These are phyloP conservation scores for Apiospora arundinis DNA, from an alignment of 2,329 filamentous ascomycete genomes.

Conservation along the genomic window DNA sequence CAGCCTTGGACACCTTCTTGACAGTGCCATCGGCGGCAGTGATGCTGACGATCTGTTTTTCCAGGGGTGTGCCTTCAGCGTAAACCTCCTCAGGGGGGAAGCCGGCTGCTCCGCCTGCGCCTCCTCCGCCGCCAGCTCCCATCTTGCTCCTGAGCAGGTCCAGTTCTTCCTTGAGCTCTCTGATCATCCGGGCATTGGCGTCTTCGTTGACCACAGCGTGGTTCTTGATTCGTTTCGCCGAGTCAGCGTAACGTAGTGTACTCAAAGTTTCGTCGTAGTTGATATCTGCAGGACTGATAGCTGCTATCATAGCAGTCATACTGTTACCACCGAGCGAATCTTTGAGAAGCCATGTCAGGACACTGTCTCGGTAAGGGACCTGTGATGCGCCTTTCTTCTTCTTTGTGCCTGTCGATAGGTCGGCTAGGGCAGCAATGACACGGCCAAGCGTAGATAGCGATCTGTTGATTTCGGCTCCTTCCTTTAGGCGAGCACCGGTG, in stretches of 20 bases:
- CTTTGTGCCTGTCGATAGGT: constrained; percentile 85
- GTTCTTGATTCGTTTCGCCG: constrained; percentile 99
- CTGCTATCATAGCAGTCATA: constrained; percentile 99
- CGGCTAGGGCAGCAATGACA: constrained; percentile 95
- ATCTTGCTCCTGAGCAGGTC: constrained; percentile 86
- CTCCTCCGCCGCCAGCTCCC: constrained; percentile 58
- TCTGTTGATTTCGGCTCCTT: constrained; percentile 97
- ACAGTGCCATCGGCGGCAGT: constrained; percentile 82
- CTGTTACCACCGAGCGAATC: constrained; percentile 98
- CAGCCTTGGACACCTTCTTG: constrained; percentile 97
- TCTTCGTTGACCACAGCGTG: constrained; percentile 99
- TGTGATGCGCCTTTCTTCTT: constrained; percentile 75
- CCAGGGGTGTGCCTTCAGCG: constrained; percentile 87
- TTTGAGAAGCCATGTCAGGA: constrained; percentile 95
- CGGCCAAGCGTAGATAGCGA: constrained; percentile 95
- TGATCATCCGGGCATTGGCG: constrained; percentile 97
- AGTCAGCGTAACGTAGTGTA: constrained; percentile 95
- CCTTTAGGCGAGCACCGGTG: constrained; percentile 91
- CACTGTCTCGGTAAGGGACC: constrained; percentile 96
- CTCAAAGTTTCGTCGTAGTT: constrained; percentile 98
- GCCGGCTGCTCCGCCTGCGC: constrained; percentile 54
- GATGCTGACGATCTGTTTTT: constrained; percentile 96
- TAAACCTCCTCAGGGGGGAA: constrained; percentile 81
- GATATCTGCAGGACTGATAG: constrained; percentile 97
- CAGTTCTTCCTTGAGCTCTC: constrained; percentile 95